Percentiles rank a stretch among this genome's conserved stretches.
Evolutionary conservation across 2,329 filamentous ascomycete genomes (phyloP).

Genomic region (Geosmithia putterillii): DNA sequence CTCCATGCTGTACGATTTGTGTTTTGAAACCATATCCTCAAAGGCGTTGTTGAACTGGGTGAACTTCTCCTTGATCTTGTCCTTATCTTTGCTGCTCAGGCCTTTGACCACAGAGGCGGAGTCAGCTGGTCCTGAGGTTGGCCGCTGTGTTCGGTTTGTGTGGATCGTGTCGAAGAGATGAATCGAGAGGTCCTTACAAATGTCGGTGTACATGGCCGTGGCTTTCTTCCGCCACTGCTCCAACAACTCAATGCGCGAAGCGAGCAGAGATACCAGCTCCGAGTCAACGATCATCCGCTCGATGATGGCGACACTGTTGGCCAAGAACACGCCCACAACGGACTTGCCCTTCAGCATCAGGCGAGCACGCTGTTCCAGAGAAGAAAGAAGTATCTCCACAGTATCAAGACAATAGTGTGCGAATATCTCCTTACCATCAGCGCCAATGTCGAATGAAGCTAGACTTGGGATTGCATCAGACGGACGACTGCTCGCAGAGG

Average conservation of each 20-base stretch:
- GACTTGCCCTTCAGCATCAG: constrained; percentile 64
- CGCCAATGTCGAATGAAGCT: constrained; percentile 73
- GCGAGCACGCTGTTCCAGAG: constrained; percentile 64
- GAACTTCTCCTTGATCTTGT: constrained; percentile 94
- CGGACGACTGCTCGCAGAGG: constrained; percentile 37
- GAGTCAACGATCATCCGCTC: constrained; percentile 76
- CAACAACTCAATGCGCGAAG: constrained; percentile 51
- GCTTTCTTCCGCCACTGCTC: constrained; percentile 85
- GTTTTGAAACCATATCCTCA: constrained; percentile 73
- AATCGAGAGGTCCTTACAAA: constrained; percentile 78
- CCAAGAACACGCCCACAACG: constrained; percentile 76
- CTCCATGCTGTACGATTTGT: constrained; percentile 83
- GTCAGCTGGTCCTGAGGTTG: constrained; percentile 65
- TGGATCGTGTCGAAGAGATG: constrained; percentile 86
- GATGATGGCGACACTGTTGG: constrained; percentile 75
- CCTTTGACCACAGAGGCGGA: constrained; percentile 75
- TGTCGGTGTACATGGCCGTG: constrained; percentile 67
- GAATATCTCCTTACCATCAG: constrained; percentile 79
- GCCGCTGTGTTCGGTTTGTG: constrained; percentile 64
- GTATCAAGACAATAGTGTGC: constrained; percentile 84
- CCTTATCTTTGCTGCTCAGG: constrained; percentile 81
- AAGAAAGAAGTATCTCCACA: constrained; percentile 65
- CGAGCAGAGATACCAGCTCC: constrained; percentile 62
- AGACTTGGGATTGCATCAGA: constrained; percentile 58
- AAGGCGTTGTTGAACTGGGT: constrained; percentile 81